Conservation (phyloP, 1,139 yeast genomes). For the Scheffersomyces lignicola region DNA sequence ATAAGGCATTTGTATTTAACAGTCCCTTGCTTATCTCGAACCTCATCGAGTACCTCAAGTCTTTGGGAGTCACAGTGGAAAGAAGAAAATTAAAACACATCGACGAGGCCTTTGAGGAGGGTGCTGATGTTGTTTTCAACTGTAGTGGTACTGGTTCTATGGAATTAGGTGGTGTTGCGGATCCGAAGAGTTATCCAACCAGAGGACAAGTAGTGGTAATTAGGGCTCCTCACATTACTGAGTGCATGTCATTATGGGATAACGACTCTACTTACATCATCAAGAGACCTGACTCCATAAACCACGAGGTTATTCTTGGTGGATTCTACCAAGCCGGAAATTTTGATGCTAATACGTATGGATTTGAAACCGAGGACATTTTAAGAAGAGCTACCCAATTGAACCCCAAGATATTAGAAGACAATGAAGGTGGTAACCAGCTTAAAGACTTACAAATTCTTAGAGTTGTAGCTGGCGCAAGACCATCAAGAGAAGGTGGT, state of each 20-base stretch:
- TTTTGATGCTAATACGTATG: conserved; percentile 57
- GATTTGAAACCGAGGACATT: conserved; percentile 56
- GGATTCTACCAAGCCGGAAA: conserved; percentile 62
- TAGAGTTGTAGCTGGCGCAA: conserved; percentile 63
- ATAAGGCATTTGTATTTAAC: conserved; percentile 64
- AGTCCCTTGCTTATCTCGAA: conserved; percentile 57
- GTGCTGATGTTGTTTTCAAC: conserved; percentile 55
- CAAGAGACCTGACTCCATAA: conserved; percentile 62
- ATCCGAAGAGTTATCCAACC: conserved; percentile 54
- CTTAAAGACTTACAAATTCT: conserved; percentile 39
- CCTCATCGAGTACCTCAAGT: conserved; percentile 39
- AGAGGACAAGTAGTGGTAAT: conserved; percentile 71
- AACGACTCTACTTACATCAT: conserved; percentile 61
- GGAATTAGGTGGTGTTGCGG: conserved; percentile 58
- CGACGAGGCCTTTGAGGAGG: conserved; percentile 48
- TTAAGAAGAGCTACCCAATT: conserved; percentile 54
- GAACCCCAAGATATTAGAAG: conserved; percentile 50
- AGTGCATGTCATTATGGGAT: conserved; percentile 50
- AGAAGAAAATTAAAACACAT: conserved; percentile 50
- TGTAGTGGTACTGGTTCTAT: conserved; percentile 70
- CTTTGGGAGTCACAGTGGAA: conserved; percentile 49
- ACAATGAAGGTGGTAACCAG: conserved; percentile 25
- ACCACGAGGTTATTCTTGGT: conserved; percentile 64
- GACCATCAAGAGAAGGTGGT: conserved; percentile 73
- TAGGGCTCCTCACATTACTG: conserved; percentile 54